phyloP scores from a whole-genome alignment of 2,329 filamentous ascomycete genomes.

The Colletotrichum costaricense region DNA sequence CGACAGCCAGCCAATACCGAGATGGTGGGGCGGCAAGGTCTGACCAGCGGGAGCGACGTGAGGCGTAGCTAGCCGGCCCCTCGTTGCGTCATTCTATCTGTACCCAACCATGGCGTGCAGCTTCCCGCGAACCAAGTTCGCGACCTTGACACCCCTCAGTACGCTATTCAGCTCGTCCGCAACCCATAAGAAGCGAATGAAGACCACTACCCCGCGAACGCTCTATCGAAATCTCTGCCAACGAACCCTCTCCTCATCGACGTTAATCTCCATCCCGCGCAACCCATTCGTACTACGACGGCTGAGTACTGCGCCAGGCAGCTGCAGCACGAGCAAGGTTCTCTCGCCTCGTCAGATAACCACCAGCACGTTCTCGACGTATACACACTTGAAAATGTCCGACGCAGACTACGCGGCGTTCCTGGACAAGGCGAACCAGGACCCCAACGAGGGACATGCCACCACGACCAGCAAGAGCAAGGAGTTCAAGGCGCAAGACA shows the following conservation, averaged over 20 bases:
- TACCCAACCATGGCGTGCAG: conserved; percentile 26
- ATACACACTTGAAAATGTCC: conserved; percentile 64
- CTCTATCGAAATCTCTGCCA: conserved; percentile 6
- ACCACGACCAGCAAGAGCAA: conserved; percentile 40
- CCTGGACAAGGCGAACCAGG: conserved; percentile 86
- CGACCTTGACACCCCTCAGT: background rate
- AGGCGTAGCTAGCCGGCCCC: conserved; percentile 21
- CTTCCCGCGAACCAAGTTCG: conserved; percentile 5
- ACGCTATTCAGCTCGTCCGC: background rate
- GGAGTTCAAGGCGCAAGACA: conserved; percentile 64
- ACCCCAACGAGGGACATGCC: conserved; percentile 71
- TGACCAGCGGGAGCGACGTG: background rate
- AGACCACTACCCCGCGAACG: background rate
- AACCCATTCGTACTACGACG: background rate
- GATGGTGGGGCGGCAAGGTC: conserved; percentile 19
- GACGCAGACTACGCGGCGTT: conserved; percentile 89
- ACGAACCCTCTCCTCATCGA: background rate
- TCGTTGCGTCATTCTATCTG: conserved; percentile 28
- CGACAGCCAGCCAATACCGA: background rate
- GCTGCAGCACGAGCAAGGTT: conserved; percentile 3
- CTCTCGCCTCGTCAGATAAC: background rate
- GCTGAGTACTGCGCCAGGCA: background rate
- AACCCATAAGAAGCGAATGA: conserved; percentile 5
- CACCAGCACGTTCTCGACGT: conserved; percentile 36
- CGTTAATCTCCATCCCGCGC: background rate